Conservation (phyloP, 495 filamentous ascomycete genomes). For the Penicillium diatomitis region DNA sequence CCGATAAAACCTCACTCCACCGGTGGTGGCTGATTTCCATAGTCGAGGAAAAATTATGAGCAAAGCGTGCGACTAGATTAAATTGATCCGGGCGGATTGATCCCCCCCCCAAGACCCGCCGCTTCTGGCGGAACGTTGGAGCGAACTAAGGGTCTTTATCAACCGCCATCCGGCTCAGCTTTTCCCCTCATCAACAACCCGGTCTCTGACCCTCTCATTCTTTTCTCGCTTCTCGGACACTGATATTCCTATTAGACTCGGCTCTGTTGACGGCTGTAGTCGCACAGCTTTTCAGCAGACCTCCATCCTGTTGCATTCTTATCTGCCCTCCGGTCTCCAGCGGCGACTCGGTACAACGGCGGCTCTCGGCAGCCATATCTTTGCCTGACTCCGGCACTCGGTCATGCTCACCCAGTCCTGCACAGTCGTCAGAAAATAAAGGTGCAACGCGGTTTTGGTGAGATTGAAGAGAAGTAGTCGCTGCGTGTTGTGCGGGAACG, state of each 20-base stretch:
- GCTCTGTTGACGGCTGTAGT: not conserved
- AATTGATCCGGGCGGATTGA: not conserved
- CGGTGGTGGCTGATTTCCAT: not conserved
- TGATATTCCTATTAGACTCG: not conserved
- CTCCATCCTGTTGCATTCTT: not conserved
- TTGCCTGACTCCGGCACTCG: not conserved
- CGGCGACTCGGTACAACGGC: not conserved
- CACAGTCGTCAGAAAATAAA: slow-evolving; percentile 4
- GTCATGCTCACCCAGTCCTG: slow-evolving; percentile 20
- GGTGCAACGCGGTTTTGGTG: no score
- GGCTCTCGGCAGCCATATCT: slow-evolving; percentile 3
- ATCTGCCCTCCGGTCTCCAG: not conserved
- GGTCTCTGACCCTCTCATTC: not conserved
- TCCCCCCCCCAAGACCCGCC: not conserved
- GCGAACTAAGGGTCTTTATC: not conserved
- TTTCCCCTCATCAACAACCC: not conserved
- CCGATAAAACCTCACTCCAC: slow-evolving; percentile 12
- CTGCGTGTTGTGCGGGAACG: slow-evolving; percentile 1
- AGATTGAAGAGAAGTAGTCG: no score
- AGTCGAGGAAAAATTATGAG: not conserved
- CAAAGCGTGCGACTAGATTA: not conserved
- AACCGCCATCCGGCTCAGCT: not conserved
- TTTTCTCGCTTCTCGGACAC: not conserved
- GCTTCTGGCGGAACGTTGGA: not conserved
- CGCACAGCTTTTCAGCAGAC: not conserved